Percentiles rank a stretch among this genome's conserved stretches.
Conservation (phyloP, 2,329 filamentous ascomycete genomes). For the Alternaria atra region DNA sequence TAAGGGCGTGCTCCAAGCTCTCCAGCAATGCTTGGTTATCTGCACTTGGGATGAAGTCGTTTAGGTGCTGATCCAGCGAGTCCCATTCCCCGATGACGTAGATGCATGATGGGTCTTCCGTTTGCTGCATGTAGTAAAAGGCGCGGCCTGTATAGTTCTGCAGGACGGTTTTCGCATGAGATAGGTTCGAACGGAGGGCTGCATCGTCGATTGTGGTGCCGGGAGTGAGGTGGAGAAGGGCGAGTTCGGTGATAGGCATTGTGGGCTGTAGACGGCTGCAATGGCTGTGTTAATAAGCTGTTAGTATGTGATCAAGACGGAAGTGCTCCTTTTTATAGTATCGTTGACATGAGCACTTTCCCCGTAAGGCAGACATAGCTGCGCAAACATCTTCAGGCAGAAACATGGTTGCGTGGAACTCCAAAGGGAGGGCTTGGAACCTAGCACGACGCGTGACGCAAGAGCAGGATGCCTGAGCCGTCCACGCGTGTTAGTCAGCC, state of each 20-base stretch:
- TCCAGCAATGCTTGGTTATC: constrained; percentile 54
- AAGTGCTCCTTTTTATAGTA: neutral
- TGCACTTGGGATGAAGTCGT: constrained; percentile 54
- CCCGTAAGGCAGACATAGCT: neutral
- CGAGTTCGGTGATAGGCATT: constrained; percentile 58
- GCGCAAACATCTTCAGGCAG: neutral
- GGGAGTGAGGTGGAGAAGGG: constrained; percentile 52
- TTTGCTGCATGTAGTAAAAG: constrained; percentile 54
- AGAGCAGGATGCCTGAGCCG: neutral
- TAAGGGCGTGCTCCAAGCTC: constrained; percentile 49
- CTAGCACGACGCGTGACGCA: neutral
- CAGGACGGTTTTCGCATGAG: constrained; percentile 50
- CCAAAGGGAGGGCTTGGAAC: neutral
- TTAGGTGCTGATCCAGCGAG: constrained; percentile 53
- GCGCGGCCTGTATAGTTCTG: constrained; percentile 47
- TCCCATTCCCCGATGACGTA: constrained; percentile 60
- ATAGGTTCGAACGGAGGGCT: constrained; percentile 44
- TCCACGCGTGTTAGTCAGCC: neutral
- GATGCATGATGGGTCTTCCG: constrained; percentile 54
- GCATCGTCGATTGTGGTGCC: constrained; percentile 28
- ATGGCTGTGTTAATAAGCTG: neutral
- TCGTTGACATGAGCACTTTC: too few species aligned
- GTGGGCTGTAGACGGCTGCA: constrained; percentile 1
- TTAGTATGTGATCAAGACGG: neutral
- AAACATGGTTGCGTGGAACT: neutral